phyloP scores from a whole-genome alignment of 2,329 filamentous ascomycete genomes.

The Diaporthe sp. region DNA sequence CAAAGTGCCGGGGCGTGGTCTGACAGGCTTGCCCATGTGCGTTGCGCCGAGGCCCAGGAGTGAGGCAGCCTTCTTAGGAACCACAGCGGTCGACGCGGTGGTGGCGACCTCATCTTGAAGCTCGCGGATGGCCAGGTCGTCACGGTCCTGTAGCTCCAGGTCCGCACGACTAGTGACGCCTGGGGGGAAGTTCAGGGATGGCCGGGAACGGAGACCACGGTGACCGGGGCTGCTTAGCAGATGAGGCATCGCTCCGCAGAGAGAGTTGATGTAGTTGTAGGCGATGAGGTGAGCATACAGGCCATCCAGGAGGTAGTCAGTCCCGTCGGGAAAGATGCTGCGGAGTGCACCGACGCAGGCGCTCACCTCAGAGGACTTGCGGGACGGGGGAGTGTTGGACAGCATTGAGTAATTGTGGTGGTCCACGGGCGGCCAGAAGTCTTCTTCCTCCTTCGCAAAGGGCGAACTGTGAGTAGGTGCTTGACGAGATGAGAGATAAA shows the following conservation, averaged over 20 bases:
- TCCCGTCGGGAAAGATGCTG: slow-evolving; percentile 62
- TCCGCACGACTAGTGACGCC: slow-evolving; percentile 36
- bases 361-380: not conserved
- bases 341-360: slow-evolving; percentile 49
- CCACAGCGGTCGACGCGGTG: slow-evolving; percentile 39
- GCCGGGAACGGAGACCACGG: slow-evolving; percentile 11
- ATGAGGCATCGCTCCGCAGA: slow-evolving; percentile 41
- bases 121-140: slow-evolving; percentile 28
- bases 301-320: slow-evolving; percentile 67
- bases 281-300: slow-evolving; percentile 69
- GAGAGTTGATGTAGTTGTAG: slow-evolving; percentile 64
- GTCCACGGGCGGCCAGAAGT: slow-evolving; percentile 20
- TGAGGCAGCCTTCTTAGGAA: slow-evolving; percentile 63
- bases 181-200: slow-evolving; percentile 24
- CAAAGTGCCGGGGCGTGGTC: slow-evolving; percentile 24
- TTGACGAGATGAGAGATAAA: slow-evolving; percentile 20
- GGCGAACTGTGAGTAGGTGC: slow-evolving; percentile 3
- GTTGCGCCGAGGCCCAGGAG: slow-evolving; percentile 57
- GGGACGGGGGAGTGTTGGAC: slow-evolving; percentile 1
- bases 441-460: slow-evolving; percentile 5
- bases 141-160: slow-evolving; percentile 32
- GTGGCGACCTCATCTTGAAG: slow-evolving; percentile 39
- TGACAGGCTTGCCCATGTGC: slow-evolving; percentile 36
- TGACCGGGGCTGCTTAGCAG: not conserved
- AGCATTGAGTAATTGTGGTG: slow-evolving; percentile 9